A percentile compares a stretch with the other conserved stretches of the same genome.
Conservation (phyloP, 352 stramenopile species). For the Blastocystis sp. region DNA sequence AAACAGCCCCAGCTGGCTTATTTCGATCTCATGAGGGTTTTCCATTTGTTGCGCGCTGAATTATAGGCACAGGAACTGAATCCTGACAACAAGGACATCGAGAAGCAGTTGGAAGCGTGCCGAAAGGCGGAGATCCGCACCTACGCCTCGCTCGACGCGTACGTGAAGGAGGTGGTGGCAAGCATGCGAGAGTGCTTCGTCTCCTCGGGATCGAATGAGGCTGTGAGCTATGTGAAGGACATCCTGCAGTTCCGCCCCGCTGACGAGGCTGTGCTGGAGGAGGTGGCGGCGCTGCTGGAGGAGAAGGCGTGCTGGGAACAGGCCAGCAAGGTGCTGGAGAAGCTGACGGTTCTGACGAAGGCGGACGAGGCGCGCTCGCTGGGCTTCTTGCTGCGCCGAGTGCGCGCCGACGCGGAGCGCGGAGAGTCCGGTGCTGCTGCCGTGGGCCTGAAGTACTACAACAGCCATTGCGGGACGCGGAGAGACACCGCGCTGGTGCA, state of each 20-base stretch:
- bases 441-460: neutral
- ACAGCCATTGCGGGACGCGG: neutral
- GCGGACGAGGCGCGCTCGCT: neutral
- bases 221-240: conserved; percentile 22
- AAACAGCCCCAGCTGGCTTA: neutral
- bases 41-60: neutral
- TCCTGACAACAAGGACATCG: conserved; percentile 20
- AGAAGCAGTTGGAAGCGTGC: conserved; percentile 15
- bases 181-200: neutral
- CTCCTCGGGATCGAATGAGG: neutral
- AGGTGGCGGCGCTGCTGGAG: neutral
- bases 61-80: conserved; percentile 11
- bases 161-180: neutral
- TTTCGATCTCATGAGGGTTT: conserved; percentile 18
- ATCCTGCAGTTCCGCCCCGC: conserved; percentile 13
- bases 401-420: neutral
- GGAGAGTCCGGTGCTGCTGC: neutral
- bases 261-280: neutral
- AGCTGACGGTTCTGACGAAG: neutral
- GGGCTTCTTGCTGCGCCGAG: neutral
- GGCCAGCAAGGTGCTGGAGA: neutral
- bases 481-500: neutral
- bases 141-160: neutral
- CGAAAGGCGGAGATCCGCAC: neutral
- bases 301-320: neutral